phyloP scores from a whole-genome alignment of 768 basidiomycete genomes.

The Leccinellum luteum region DNA sequence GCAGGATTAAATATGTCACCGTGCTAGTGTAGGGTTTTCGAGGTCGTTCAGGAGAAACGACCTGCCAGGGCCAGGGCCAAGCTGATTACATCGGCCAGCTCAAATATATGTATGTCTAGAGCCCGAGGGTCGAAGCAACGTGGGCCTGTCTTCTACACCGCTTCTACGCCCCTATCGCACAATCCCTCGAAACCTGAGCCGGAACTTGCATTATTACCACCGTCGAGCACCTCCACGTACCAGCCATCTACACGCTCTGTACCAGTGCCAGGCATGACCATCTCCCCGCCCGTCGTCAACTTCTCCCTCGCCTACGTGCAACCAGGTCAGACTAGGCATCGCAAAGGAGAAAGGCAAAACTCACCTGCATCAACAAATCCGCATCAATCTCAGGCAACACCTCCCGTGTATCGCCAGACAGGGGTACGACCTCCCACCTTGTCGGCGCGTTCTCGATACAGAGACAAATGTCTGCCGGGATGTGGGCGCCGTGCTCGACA shows the following conservation, averaged over 20 bases:
- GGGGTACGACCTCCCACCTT: slow-evolving; percentile 64
- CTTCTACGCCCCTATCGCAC: neutral
- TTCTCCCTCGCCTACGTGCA: slow-evolving; percentile 31
- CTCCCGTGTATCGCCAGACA: slow-evolving; percentile 53
- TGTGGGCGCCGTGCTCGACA: slow-evolving; percentile 64
- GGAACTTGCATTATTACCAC: neutral
- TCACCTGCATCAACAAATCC: slow-evolving; percentile 58
- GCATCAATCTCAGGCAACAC: slow-evolving; percentile 58
- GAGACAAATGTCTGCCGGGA: slow-evolving; percentile 79
- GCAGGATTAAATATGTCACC: no score
- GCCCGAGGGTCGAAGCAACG: neutral
- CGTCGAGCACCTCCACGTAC: neutral
- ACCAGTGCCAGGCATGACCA: slow-evolving; percentile 11
- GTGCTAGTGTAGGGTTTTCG: no score
- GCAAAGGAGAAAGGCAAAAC: neutral
- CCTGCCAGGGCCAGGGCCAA: neutral
- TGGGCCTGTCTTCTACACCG: neutral
- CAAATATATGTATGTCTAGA: neutral
- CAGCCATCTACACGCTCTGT: slow-evolving; percentile 22
- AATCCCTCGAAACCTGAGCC: no score
- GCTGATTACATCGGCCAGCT: neutral
- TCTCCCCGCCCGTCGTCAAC: slow-evolving; percentile 14
- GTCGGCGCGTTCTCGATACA: slow-evolving; percentile 75
- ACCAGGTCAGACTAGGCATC: neutral
- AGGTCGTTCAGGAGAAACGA: no score